phyloP scores from a whole-genome alignment of 768 basidiomycete species.

The Porphyrellus cyaneotinctus region DNA sequence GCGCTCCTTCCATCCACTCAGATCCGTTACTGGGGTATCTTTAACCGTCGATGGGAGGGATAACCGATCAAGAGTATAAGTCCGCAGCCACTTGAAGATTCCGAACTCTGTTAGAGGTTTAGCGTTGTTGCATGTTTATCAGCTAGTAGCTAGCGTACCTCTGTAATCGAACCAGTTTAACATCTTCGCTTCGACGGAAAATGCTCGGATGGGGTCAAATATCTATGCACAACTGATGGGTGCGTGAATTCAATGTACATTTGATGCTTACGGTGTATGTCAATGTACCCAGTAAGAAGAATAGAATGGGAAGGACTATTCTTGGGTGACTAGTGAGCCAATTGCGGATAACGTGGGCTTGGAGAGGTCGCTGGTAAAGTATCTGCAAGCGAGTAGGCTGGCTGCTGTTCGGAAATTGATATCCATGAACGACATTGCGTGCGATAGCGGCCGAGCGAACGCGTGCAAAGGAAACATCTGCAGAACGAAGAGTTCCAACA shows the following conservation, averaged over 20 bases:
- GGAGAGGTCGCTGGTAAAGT: constrained; percentile 60
- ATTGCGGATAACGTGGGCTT: constrained; percentile 61
- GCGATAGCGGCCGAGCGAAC: constrained; percentile 74
- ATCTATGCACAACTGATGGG: constrained; percentile 46
- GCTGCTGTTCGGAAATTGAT: constrained; percentile 33
- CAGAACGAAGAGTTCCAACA: constrained; percentile 61
- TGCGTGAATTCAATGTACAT: neutral
- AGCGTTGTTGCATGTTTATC: neutral
- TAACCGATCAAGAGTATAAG: constrained; percentile 55
- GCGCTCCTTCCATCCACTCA: constrained; percentile 80
- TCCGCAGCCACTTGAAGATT: constrained; percentile 72
- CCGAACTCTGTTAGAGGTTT: constrained; percentile 50
- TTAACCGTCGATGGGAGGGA: constrained; percentile 25
- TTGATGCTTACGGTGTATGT: constrained; percentile 70
- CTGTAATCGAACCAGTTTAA: constrained; percentile 80
- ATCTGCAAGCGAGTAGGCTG: constrained; percentile 46
- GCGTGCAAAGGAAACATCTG: constrained; percentile 58
- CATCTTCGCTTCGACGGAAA: constrained; percentile 80
- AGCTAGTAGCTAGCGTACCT: constrained; percentile 37
- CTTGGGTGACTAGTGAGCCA: constrained; percentile 88
- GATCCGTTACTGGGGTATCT: constrained; percentile 17
- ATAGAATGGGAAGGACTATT: constrained; percentile 72
- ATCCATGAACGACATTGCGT: constrained; percentile 75
- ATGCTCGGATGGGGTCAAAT: constrained; percentile 85
- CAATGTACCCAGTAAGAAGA: constrained; percentile 86